A percentile compares a stretch with the other conserved stretches of the same genome.
Conservation (phyloP, 352 stramenopile genomes). For the Salisapilia sapeloensis region DNA sequence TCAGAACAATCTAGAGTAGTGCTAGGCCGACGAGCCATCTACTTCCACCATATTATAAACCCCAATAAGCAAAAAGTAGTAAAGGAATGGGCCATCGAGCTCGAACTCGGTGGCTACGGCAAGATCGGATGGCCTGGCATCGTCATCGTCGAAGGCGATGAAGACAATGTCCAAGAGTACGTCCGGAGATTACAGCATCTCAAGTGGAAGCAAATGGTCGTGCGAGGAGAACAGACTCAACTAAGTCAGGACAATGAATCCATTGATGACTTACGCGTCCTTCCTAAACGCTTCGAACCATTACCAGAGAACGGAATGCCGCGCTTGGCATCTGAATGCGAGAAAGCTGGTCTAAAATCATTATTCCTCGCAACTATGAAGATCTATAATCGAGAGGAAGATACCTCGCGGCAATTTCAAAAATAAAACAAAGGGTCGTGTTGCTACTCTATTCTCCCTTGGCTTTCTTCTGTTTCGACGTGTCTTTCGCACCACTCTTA, state of each 20-base stretch:
- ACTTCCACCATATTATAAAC: slow-evolving; percentile 76
- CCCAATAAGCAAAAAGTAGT: slow-evolving; percentile 49
- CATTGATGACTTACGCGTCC: slow-evolving; percentile 12
- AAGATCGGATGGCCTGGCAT: slow-evolving; percentile 76
- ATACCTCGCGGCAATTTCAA: no score
- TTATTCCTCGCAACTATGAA: slow-evolving; percentile 74
- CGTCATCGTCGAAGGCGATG: slow-evolving; percentile 49
- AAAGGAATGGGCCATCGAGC: slow-evolving; percentile 50
- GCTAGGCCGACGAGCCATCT: slow-evolving; percentile 56
- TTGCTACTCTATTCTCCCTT: no score
- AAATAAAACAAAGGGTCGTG: no score
- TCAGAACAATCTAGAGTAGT: slow-evolving; percentile 3
- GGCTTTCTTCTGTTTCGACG: no score
- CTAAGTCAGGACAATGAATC: slow-evolving; percentile 1
- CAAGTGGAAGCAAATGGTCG: slow-evolving; percentile 66
- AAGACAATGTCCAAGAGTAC: slow-evolving; percentile 40
- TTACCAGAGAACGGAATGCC: slow-evolving; percentile 53
- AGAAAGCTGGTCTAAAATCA: slow-evolving; percentile 22
- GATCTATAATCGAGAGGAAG: slow-evolving; percentile 22
- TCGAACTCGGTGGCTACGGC: slow-evolving; percentile 43
- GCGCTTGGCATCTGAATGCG: slow-evolving; percentile 26
- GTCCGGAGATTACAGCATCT: slow-evolving; percentile 54
- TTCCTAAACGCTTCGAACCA: slow-evolving; percentile 31
- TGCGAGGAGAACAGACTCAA: slow-evolving; percentile 56
- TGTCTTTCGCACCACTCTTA: no score